Evolutionary conservation across 2,329 filamentous ascomycete genomes (phyloP).

Genomic region (Trichoderma sp.): DNA sequence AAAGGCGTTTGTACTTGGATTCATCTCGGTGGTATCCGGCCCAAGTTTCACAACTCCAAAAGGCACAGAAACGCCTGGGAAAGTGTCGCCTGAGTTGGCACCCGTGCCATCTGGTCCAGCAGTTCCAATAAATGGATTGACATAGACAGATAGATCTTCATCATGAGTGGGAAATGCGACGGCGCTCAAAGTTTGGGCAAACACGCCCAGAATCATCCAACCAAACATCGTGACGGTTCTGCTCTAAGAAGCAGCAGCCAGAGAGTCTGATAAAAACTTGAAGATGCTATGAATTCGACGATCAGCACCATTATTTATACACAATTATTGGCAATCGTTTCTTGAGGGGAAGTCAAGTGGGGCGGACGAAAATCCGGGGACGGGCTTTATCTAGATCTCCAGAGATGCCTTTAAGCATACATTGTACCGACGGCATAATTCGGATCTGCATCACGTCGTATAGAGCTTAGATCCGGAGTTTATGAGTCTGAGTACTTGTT

Average conservation of each 20-base stretch:
- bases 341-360: not conserved
- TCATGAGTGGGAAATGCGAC: not conserved
- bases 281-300: not conserved
- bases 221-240: not conserved
- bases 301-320: not conserved
- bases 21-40: conserved; percentile 39
- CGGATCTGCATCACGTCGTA: not conserved
- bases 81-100: conserved; percentile 47
- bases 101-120: conserved; percentile 48
- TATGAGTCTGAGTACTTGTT: no score
- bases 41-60: conserved; percentile 50
- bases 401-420: not conserved
- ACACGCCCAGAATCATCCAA: not conserved
- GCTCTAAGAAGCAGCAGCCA: not conserved
- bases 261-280: not conserved
- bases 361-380: conserved; percentile 5
- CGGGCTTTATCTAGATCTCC: not conserved
- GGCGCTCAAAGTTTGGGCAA: not conserved
- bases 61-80: conserved; percentile 46
- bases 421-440: conserved; percentile 17
- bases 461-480: not conserved
- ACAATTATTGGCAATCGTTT: not conserved
- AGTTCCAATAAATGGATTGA: conserved; percentile 54
- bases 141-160: conserved; percentile 30
- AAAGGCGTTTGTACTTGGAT: conserved; percentile 30